Evolutionary conservation across 2,329 filamentous ascomycete species (phyloP).

Genomic region (Monosporascus sp.): DNA sequence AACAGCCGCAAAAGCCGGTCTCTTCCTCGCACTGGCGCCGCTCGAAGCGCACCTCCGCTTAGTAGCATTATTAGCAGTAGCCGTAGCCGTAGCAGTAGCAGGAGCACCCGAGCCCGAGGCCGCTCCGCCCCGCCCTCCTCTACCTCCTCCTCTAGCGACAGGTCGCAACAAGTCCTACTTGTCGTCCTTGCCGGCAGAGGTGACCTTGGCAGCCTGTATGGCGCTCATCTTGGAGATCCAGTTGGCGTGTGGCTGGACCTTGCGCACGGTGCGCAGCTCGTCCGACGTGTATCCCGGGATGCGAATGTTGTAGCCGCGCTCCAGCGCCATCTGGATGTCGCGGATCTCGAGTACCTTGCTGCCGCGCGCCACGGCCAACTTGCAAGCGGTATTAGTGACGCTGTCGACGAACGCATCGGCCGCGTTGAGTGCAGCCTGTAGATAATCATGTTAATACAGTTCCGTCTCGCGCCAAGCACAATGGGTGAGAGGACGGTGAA

Average conservation of each 20-base stretch:
- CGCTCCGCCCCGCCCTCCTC: not conserved
- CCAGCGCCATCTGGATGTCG: slow-evolving; percentile 76
- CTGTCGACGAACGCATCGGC: slow-evolving; percentile 95
- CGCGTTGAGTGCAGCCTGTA: slow-evolving; percentile 75
- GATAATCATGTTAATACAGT: slow-evolving; percentile 7
- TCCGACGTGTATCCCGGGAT: slow-evolving; percentile 94
- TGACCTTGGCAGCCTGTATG: slow-evolving; percentile 87
- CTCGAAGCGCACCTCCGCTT: not conserved
- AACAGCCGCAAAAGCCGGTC: not conserved
- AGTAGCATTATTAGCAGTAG: too few species aligned
- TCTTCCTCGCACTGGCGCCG: not conserved
- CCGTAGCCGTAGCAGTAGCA: too few species aligned
- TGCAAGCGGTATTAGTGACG: slow-evolving; percentile 80
- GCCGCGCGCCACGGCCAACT: slow-evolving; percentile 86
- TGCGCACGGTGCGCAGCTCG: slow-evolving; percentile 88
- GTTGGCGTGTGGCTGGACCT: slow-evolving; percentile 78
- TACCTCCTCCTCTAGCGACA: slow-evolving; percentile 1
- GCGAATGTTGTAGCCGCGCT: slow-evolving; percentile 82
- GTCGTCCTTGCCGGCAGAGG: slow-evolving; percentile 55
- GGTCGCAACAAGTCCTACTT: slow-evolving; percentile 26
- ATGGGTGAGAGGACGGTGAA: slow-evolving; percentile 6
- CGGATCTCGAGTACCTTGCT: slow-evolving; percentile 86
- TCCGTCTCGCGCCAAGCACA: not conserved
- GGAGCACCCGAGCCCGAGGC: not conserved
- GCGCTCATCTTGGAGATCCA: slow-evolving; percentile 98